Conservation (phyloP, 768 basidiomycete genomes). For the Hemileccinum impolitum region DNA sequence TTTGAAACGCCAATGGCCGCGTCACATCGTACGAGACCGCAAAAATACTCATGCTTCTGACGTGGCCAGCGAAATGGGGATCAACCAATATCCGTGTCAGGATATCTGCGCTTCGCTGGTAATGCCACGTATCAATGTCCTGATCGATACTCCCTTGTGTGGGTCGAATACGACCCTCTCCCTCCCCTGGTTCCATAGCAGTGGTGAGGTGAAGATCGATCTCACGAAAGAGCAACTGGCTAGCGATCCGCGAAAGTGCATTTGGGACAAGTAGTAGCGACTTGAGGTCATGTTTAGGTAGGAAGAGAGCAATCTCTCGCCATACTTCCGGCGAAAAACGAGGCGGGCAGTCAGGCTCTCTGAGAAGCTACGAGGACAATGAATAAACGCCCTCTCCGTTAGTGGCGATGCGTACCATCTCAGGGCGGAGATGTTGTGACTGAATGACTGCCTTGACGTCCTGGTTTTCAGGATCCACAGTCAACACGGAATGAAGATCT, state of each 20-base stretch:
- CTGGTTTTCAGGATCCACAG: conserved; percentile 62
- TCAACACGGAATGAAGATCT: conserved; percentile 68
- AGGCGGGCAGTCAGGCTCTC: conserved; percentile 43
- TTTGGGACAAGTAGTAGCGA: conserved; percentile 63
- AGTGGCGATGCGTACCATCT: conserved; percentile 44
- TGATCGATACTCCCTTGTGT: conserved; percentile 12
- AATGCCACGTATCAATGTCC: conserved; percentile 46
- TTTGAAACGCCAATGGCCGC: conserved; percentile 60
- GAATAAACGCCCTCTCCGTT: background rate
- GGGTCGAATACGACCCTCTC: conserved; percentile 16
- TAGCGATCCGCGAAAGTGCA: conserved; percentile 63
- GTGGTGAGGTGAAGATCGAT: conserved; percentile 61
- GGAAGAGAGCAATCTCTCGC: conserved; percentile 61
- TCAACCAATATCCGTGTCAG: conserved; percentile 65
- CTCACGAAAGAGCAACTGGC: conserved; percentile 61
- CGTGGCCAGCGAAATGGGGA: conserved; percentile 51
- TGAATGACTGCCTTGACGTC: conserved; percentile 63
- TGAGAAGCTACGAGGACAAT: conserved; percentile 21
- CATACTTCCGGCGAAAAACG: conserved; percentile 69
- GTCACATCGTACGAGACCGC: conserved; percentile 47
- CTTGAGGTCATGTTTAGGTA: conserved; percentile 64
- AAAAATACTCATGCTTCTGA: conserved; percentile 57
- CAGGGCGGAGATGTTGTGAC: conserved; percentile 47
- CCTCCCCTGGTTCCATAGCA: conserved; percentile 22
- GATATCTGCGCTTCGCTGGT: conserved; percentile 66